Evolutionary conservation across 2,329 filamentous ascomycete species (phyloP), one percentile per base, ranked within the genome.

Genomic region (Saccharata proteae): DNA sequence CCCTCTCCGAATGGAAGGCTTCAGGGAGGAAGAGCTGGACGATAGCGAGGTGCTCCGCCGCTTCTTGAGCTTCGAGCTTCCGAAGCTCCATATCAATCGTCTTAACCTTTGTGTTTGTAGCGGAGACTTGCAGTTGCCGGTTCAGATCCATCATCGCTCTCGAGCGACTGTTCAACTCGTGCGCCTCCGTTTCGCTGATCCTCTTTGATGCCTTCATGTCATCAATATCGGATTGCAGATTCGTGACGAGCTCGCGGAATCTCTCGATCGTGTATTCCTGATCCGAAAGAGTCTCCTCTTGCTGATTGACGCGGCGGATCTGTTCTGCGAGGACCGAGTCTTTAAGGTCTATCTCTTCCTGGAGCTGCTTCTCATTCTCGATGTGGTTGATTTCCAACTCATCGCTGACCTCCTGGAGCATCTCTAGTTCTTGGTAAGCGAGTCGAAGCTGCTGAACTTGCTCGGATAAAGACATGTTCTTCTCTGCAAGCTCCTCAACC

Each of bases 131-230:
- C 25, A 98, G 69, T 58, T 93, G 92, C 69, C 88, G 73, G 55
- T 96, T 96, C 26, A 98, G 69, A 48, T 98, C 88, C 73, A 93
- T 81, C 79, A 98, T 93, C 32, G 88, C 85, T 40, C 85, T 75
- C 26, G 88, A 93, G 39, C 84, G 80, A 45, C 74, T 81, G 41
- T 78, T 86, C 34, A 96, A 72, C 53, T 96, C 84, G 51, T 86
- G 85, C 1, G 88, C 85, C 53, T 96, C 86, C 11, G 79, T 79
- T 54, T 96, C 90, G 1, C 85, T 92, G 43, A 96, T 80, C 26
- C 86, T 83, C 46, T 92, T 83, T 4, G 85, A 92, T 9, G 86
- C 82, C 37, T 83, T 75, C 69, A 94, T 88, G 47, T 96, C 86
- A 45, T 93, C 82, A 42, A 96, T 62, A 50, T 93, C 85, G 42